Evolutionary conservation across 140 eudicot species (phyloP).

Genomic region (Eryngium alpinum): DNA sequence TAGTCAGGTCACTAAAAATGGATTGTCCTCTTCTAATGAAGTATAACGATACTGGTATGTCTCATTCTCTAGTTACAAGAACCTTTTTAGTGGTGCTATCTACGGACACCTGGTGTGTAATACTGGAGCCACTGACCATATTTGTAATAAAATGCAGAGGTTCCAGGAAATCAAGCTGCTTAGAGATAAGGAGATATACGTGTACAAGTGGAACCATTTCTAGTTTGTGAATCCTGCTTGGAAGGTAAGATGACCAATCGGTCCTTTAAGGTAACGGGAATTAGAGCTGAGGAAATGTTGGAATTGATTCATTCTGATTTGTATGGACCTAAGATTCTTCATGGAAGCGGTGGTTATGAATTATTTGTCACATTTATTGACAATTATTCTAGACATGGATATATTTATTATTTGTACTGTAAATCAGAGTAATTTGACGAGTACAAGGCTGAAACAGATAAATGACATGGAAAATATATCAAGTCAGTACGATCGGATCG

Average conservation of each 20-base stretch:
- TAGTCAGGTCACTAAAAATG: no score
- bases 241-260: neutral
- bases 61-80: no score
- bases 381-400: neutral
- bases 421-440: neutral
- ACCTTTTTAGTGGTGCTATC: no score
- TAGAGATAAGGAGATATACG: no score
- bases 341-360: neutral
- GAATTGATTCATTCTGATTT: neutral
- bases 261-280: neutral
- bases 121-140: no score
- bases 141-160: no score
- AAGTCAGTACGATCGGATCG: neutral
- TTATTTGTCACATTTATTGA: no score
- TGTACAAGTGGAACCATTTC: neutral
- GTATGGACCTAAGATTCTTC: neutral
- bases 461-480: neutral
- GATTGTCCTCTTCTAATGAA: no score
- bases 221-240: neutral
- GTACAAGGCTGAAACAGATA: neutral
- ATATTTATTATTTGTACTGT: neutral
- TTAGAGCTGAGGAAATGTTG: neutral
- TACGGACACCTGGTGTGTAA: no score
- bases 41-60: no score
- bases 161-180: no score